Percentiles rank a stretch among this genome's conserved stretches.
phyloP scores from a whole-genome alignment of 306 rosid species.

The Biancaea sappan region DNA sequence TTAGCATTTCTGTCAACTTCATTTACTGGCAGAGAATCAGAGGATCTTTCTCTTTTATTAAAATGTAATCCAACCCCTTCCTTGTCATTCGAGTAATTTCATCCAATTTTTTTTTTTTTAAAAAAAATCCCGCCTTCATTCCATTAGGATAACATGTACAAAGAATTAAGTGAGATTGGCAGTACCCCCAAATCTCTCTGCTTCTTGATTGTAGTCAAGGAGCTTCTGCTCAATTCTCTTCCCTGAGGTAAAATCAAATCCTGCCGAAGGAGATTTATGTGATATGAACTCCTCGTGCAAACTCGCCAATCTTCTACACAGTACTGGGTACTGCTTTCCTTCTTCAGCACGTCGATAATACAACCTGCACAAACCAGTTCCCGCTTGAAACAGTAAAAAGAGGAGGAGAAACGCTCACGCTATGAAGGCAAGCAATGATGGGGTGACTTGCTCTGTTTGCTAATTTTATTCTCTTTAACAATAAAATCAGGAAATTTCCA shows the following conservation, averaged over 20 bases:
- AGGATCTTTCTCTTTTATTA: background rate
- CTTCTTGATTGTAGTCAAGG: slow-evolving; percentile 83
- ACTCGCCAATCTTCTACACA: slow-evolving; percentile 78
- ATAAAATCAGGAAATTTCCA: background rate
- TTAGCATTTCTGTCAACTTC: slow-evolving; percentile 25
- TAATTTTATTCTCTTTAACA: background rate
- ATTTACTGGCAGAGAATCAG: background rate
- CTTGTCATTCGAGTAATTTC: background rate
- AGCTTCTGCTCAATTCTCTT: slow-evolving; percentile 92
- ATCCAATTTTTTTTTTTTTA: too few species aligned
- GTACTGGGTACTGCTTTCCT: slow-evolving; percentile 79
- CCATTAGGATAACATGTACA: background rate
- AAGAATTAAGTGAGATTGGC: background rate
- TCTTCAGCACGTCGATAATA: slow-evolving; percentile 91
- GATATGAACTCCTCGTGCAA: slow-evolving; percentile 81
- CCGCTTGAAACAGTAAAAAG: slow-evolving; percentile 19
- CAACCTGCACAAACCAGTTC: slow-evolving; percentile 51
- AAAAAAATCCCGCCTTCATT: background rate
- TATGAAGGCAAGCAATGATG: background rate
- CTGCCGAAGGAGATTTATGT: slow-evolving; percentile 77
- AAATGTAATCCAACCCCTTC: background rate
- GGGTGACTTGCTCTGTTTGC: background rate
- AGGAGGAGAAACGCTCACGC: background rate
- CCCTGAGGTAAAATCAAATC: slow-evolving; percentile 84
- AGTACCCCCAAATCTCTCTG: slow-evolving; percentile 85